Evolutionary conservation across 176 grass and related monocot genomes (phyloP), one percentile per base, ranked within the genome.

Genomic region (Cenchrus purpureus): DNA sequence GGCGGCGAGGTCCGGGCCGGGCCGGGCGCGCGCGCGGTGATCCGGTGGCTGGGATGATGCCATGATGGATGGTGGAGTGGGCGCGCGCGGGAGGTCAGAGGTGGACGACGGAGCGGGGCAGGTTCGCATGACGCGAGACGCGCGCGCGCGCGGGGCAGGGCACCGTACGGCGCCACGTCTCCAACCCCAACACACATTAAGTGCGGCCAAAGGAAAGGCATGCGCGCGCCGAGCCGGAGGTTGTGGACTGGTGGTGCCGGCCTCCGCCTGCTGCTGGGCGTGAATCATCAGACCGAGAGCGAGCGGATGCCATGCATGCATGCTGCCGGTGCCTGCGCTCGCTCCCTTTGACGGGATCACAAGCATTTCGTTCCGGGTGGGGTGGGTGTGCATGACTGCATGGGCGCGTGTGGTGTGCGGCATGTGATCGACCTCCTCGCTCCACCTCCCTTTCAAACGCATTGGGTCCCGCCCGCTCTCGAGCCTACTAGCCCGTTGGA

Each of bases 151-250:
- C 22, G 22, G 22, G 22, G 22, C 22, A 25, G 22, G 22, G 34
- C 34, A 34, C 34, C 34, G 34, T 34, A 34, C 34, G 34, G 34
- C 34, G 34, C 34, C 34, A 3, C 65, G 77, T 64, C 83, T 65
- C 64, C 78, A 34, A 17, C 84, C 65, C 88, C 73, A 82, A 59
- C 65, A 15, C 59, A 19, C 65, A 57, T 82, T 82, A 73, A 86
- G 72, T 86, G 78, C 72, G 57, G 65, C 11, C 55, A 14, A 90
- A 82, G 88, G 78, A 82, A 90, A 86, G 82, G 62, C 28, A 25
- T 17, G 79, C 32, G n/a, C 13, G 25, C 69, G 68, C 19, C 10
- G 54, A 37, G 37, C 2, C 4, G 1, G 84, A 73, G 78, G 52
- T 11, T 10, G 29, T 15, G 6, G 31, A 45, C 8, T 45, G 66